Evolutionary conservation across 2,329 filamentous ascomycete species (phyloP), one percentile per base, ranked within the genome.

Genomic region (Pseudophaeomoniella oleicola): DNA sequence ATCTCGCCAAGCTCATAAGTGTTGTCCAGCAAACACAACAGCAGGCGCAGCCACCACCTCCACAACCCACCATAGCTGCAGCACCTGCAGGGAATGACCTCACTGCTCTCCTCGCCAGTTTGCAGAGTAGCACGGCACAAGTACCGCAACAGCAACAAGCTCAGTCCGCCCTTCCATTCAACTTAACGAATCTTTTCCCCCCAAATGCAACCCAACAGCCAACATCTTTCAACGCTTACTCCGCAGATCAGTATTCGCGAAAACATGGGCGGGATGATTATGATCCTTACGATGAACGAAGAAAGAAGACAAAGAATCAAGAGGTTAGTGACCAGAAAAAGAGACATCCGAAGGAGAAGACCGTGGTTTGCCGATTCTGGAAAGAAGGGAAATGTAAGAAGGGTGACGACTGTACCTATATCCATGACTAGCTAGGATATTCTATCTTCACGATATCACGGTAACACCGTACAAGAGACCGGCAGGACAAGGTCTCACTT

Each of bases 311-410:
- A 32, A 14, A 13, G 31, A 14, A 6, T 6, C 14, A 6, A 14
- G 31, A 14, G 14, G 31, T 16, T 13, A 13, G 14, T 13, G 30
- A 48, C 45, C 27, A 37, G 35, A 13, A 39, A 29, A 29, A 6
- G 40, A 19, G 13, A 38, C 42, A 62, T 49, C 58, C 58, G 36
- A 63, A 63, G 42, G 57, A 57, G 39, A 61, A 61, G 35, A 51
- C 59, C 14, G 57, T 65, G 22, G 51, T 61, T 6, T 73, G 70
- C 51, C 60, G 62, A 39, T 73, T 66, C 50, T 73, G 62, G 62
- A 55, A 63, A 22, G 60, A 68, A 40, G 68, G 68, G 10, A 65
- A 62, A 45, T 72, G 69, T 48, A 55, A 61, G 39, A 72, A 72
- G 45, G 66, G 66, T 13, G 59, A 64, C 15, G 55, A 63, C 30